Conservation (phyloP, 2,329 filamentous ascomycete species). For the Alternaria angustiovoidea region DNA sequence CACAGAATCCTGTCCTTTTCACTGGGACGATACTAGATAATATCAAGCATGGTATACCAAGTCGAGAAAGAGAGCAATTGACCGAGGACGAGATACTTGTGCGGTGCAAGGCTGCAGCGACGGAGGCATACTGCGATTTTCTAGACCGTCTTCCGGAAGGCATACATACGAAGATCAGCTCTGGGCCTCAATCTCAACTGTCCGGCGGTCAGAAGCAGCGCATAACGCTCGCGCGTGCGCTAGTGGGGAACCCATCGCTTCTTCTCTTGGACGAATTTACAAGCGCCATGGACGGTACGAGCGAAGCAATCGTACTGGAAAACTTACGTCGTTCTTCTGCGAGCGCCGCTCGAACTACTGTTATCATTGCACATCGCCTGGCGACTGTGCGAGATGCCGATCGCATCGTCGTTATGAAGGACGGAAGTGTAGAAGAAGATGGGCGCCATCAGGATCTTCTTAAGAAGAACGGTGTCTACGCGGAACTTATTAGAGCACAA, state of each 20-base stretch:
- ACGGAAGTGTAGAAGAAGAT: conserved; percentile 43
- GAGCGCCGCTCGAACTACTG: conserved; percentile 40
- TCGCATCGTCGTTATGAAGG: conserved; percentile 48
- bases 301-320: conserved; percentile 44
- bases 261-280: conserved; percentile 50
- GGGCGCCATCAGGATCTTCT: conserved; percentile 44
- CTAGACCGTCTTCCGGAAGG: conserved; percentile 47
- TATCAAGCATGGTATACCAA: conserved; percentile 43
- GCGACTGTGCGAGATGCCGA: conserved; percentile 50
- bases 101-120: conserved; percentile 59
- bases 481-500: conserved; percentile 46
- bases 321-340: conserved; percentile 43
- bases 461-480: conserved; percentile 40
- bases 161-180: conserved; percentile 44
- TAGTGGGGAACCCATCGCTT: conserved; percentile 44
- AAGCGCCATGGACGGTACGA: conserved; percentile 42
- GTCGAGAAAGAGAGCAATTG: conserved; percentile 24
- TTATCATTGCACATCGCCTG: conserved; percentile 49
- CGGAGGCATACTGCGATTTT: conserved; percentile 62
- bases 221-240: conserved; percentile 48
- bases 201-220: conserved; percentile 52
- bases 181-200: conserved; percentile 44
- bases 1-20: conserved; percentile 46
- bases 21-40: conserved; percentile 49
- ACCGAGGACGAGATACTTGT: conserved; percentile 52